phyloP scores from a whole-genome alignment of 768 basidiomycete species.

The Russula dissimulans region DNA sequence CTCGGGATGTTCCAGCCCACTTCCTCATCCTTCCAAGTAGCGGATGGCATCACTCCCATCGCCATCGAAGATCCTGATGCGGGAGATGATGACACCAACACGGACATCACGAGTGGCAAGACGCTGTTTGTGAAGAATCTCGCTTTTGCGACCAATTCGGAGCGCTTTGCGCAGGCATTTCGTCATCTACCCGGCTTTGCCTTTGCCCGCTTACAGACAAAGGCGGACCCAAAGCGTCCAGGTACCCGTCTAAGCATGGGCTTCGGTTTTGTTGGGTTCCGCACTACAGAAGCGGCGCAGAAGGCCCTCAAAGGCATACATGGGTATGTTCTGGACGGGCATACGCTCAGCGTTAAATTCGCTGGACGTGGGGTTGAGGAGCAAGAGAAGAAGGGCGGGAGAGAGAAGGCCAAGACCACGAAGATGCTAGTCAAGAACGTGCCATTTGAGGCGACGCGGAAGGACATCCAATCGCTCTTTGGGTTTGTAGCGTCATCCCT shows the following conservation, averaged over 20 bases:
- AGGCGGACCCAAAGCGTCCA: constrained; percentile 73
- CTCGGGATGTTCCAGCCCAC: constrained; percentile 60
- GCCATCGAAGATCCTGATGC: constrained; percentile 29
- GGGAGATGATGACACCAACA: constrained; percentile 28
- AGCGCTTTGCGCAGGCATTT: constrained; percentile 61
- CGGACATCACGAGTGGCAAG: constrained; percentile 51
- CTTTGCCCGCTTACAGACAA: constrained; percentile 87
- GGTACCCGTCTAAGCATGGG: constrained; percentile 75
- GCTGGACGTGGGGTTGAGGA: constrained; percentile 72
- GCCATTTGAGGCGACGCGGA: constrained; percentile 92
- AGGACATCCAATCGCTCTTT: constrained; percentile 85
- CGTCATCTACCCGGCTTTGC: constrained; percentile 67
- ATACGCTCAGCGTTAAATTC: constrained; percentile 73
- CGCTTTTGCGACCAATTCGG: constrained; percentile 81
- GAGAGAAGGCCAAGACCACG: constrained; percentile 48
- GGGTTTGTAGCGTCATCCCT: constrained; percentile 41
- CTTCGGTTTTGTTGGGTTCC: constrained; percentile 93
- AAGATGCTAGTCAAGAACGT: constrained; percentile 99
- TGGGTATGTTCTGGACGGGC: constrained; percentile 80
- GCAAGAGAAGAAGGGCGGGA: constrained; percentile 34
- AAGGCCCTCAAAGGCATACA: constrained; percentile 70
- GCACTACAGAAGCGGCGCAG: constrained; percentile 59
- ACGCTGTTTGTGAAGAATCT: constrained; percentile 95
- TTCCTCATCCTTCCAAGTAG: constrained; percentile 5
- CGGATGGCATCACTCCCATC: constrained; percentile 16